These are phyloP conservation scores for Rhizoclosmatium sp. DNA, from an alignment of 192 early-diverging fungal species.

Conservation along the genomic window DNA sequence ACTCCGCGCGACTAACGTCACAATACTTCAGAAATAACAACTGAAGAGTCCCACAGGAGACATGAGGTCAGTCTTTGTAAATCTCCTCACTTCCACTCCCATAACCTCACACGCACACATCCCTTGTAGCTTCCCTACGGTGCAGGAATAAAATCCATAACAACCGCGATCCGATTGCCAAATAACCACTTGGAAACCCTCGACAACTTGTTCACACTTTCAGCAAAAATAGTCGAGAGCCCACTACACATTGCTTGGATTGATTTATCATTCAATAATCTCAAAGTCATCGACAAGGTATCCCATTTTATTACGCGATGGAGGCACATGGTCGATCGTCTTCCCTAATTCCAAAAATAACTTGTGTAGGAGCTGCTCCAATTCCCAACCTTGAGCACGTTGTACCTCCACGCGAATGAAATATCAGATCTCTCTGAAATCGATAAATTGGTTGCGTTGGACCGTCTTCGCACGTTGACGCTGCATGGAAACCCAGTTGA, in stretches of 20 bases:
- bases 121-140: neutral
- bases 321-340: neutral
- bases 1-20: neutral
- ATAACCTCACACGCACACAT: too few species aligned
- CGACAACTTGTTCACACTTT: slow-evolving; percentile 17
- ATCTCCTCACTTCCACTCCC: neutral
- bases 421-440: slow-evolving; percentile 39
- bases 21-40: slow-evolving; percentile 8
- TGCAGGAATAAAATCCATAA: slow-evolving; percentile 10
- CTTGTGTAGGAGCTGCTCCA: slow-evolving; percentile 36
- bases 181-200: slow-evolving; percentile 25
- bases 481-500: slow-evolving; percentile 56
- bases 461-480: slow-evolving; percentile 41
- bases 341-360: neutral
- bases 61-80: slow-evolving; percentile 5
- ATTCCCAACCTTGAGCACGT: slow-evolving; percentile 41
- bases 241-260: slow-evolving; percentile 45
- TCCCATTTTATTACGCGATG: neutral
- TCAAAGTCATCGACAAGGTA: slow-evolving; percentile 49
- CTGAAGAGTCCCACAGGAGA: slow-evolving; percentile 20
- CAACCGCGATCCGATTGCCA: slow-evolving; percentile 32
- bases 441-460: slow-evolving; percentile 37
- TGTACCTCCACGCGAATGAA: slow-evolving; percentile 53
- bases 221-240: slow-evolving; percentile 10
- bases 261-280: slow-evolving; percentile 52